Evolutionary conservation across 495 filamentous ascomycete species (phyloP), one percentile per base, ranked within the genome.

Genomic region (Letharia columbiana): DNA sequence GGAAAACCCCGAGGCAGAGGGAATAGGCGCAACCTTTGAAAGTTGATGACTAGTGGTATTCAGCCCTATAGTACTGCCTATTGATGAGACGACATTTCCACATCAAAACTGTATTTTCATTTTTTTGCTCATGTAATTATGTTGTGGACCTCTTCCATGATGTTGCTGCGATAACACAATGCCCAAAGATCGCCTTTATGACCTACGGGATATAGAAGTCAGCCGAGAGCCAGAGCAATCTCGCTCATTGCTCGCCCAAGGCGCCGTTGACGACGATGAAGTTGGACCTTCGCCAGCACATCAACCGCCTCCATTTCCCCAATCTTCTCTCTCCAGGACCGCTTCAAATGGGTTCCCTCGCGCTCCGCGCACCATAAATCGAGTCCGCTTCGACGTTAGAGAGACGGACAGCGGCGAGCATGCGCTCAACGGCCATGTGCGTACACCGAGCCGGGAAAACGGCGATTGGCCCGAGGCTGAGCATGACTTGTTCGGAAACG

Each of bases 331-430:
- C 66, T 79, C 76, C 18, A 77, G 72, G 39, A 76, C 75, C n/a
- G 63, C 71, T 6, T 67, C 71, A 4, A 76, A 80, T 61, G 79
- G 80, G 68, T 74, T 77, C 37, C 83, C 80, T 49, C 80, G 84
- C 40, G 85, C 86, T 15, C 90, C 92, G 33, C 83, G 92, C 57
- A 97, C 91, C 1, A 83, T 86, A 13, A 90, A 92, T 73, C 83
- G 92, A 45, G 94, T 98, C 44, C 87, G 91, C 63, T 98, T 98
- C 76, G 87, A 96, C 60, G 79, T 96, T n/a, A 78, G 83, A 7
- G 76, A 79, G 33, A 72, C 71, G 62, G 71, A 73, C 64, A 77
- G 62, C 75, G 72, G 74, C 65, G 74, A 73, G 35, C 75, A 74
- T 63, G 66, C 70, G 61, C 78, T 72, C 60, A 77, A 79, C 62